Conservation (phyloP, 2,329 filamentous ascomycete species). For the Microsporum canis region DNA sequence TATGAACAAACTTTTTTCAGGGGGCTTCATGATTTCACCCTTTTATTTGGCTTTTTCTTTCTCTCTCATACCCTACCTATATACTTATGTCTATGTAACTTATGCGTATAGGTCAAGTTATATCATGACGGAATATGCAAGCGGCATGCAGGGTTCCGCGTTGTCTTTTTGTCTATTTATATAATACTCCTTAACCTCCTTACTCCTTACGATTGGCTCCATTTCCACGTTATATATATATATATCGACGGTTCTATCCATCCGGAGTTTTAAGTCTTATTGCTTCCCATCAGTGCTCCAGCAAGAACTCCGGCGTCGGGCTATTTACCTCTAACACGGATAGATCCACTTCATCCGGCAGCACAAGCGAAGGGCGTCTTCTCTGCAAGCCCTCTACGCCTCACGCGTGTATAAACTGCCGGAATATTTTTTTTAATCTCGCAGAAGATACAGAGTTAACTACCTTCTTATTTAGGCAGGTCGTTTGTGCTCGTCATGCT, state of each 20-base stretch:
- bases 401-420: too few relatives aligned
- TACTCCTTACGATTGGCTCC: neutral
- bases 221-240: neutral
- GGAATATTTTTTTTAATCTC: neutral
- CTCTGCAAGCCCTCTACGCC: too few relatives aligned
- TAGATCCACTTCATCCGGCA: neutral
- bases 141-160: neutral
- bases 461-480: constrained; percentile 2
- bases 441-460: neutral
- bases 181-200: neutral
- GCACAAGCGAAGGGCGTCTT: too few relatives aligned
- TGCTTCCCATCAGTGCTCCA: neutral
- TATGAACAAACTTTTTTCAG: neutral
- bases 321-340: neutral
- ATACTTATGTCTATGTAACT: neutral
- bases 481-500: neutral
- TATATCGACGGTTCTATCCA: neutral
- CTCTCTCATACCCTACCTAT: neutral
- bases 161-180: neutral
- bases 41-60: neutral
- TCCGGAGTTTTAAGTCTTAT: neutral
- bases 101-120: neutral
- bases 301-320: neutral
- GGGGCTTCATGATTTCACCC: neutral
- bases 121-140: neutral